A percentile compares a stretch with the other conserved stretches of the same genome.
Evolutionary conservation across 2,329 filamentous ascomycete species (phyloP).

Genomic region (Malbranchea cinnamomea): DNA sequence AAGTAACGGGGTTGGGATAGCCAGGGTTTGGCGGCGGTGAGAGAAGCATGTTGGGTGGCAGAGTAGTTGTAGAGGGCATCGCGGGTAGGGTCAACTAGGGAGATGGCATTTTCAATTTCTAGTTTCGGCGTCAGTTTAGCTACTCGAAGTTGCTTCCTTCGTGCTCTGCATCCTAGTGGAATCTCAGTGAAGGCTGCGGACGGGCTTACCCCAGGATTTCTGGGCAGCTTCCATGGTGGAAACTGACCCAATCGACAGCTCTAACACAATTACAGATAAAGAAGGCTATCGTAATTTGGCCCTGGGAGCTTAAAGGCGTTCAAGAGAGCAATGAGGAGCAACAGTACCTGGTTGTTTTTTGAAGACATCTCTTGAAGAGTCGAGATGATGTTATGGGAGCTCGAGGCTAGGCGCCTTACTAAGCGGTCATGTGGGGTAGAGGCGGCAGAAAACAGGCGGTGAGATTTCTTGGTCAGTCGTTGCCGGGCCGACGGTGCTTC

Average conservation of each 20-base stretch:
- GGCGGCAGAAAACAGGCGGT: slow-evolving; percentile 18
- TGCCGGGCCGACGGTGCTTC: slow-evolving; percentile 19
- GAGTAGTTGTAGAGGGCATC: slow-evolving; percentile 88
- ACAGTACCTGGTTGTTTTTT: too few relatives aligned
- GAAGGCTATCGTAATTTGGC: too few relatives aligned
- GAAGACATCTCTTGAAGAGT: neutral
- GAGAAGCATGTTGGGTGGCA: slow-evolving; percentile 48
- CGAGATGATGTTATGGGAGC: slow-evolving; percentile 4
- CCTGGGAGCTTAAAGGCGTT: too few relatives aligned
- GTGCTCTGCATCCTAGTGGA: neutral
- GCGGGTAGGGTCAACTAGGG: slow-evolving; percentile 69
- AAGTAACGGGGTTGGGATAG: slow-evolving; percentile 67
- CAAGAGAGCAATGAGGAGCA: too few relatives aligned
- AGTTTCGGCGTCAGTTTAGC: slow-evolving; percentile 7
- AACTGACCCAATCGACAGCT: slow-evolving; percentile 2
- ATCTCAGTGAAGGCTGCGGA: slow-evolving; percentile 3
- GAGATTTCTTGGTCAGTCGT: slow-evolving; percentile 24
- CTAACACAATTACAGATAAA: too few relatives aligned
- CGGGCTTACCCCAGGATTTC: slow-evolving; percentile 45
- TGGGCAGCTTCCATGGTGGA: slow-evolving; percentile 40
- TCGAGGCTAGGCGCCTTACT: slow-evolving; percentile 7
- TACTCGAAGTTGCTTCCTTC: slow-evolving; percentile 1
- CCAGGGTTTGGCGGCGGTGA: slow-evolving; percentile 59
- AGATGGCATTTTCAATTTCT: slow-evolving; percentile 81
- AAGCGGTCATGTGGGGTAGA: slow-evolving; percentile 12